phyloP scores from a whole-genome alignment of 257 asterid genomes.

The Asclepias syriaca region DNA sequence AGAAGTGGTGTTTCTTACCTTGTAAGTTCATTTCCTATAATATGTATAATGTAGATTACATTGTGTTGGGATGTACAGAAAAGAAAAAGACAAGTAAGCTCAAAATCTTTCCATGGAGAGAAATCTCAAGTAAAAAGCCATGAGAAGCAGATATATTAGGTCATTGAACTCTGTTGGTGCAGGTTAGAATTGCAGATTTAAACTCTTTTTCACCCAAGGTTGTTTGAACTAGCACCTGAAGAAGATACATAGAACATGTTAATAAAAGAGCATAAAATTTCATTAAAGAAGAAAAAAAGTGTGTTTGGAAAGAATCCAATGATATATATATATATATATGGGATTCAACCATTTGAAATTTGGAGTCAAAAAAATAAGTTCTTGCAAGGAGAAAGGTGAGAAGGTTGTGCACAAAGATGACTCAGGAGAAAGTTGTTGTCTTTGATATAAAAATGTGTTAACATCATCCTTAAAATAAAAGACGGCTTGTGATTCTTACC shows the following conservation, averaged over 20 bases:
- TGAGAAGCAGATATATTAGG: not conserved
- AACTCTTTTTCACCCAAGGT: slow-evolving; percentile 70
- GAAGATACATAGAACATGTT: not conserved
- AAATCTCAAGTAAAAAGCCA: not conserved
- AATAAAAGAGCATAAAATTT: not conserved
- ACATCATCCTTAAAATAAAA: not conserved
- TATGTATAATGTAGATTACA: not conserved
- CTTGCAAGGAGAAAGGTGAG: too few relatives aligned
- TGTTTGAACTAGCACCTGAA: slow-evolving; percentile 71
- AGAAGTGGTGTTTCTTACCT: not conserved
- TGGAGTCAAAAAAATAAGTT: too few relatives aligned
- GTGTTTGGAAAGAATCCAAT: not conserved
- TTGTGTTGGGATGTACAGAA: not conserved
- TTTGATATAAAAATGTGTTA: not conserved
- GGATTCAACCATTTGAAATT: too few relatives aligned
- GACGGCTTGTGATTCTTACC: slow-evolving; percentile 33
- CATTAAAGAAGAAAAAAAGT: not conserved
- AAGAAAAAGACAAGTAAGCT: not conserved
- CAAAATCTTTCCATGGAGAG: not conserved
- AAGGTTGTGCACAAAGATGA: too few relatives aligned
- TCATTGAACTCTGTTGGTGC: slow-evolving; percentile 80
- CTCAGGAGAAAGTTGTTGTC: not conserved
- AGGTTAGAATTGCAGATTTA: slow-evolving; percentile 61
- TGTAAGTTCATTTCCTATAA: not conserved
- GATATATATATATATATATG: not conserved